Conservation (phyloP, 305 asterid genomes). For the Solanum hybrid region DNA sequence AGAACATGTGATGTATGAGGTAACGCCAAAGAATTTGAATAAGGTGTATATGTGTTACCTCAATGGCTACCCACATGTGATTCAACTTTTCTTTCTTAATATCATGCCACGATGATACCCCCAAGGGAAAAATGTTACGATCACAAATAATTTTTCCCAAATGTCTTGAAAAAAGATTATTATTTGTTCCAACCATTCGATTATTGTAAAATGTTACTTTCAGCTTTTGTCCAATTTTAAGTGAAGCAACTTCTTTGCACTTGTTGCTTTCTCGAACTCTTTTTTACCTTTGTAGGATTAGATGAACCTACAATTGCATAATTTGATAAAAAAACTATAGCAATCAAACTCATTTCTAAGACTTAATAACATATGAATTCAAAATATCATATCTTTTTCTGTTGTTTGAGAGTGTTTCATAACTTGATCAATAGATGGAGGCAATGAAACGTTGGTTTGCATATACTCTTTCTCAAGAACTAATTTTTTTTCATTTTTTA, state of each 20-base stretch:
- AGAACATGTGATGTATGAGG: background rate
- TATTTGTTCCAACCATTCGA: background rate
- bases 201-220: background rate
- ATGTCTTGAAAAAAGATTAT: too few species aligned
- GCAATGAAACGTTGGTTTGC: background rate
- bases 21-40: background rate
- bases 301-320: background rate
- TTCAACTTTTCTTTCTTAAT: background rate
- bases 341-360: background rate
- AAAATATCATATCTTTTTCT: background rate
- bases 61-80: background rate
- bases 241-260: background rate
- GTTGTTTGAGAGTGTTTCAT: background rate
- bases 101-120: background rate
- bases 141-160: too few species aligned
- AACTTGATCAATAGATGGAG: background rate
- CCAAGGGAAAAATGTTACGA: background rate
- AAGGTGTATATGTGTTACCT: background rate
- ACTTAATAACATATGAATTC: background rate
- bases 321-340: background rate
- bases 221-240: background rate
- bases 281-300: background rate
- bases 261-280: background rate
- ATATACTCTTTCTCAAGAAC: background rate
- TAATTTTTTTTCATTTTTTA: background rate